Base-by-base conservation (phyloP, 2,329 filamentous ascomycete species). In the Ceratocystis variospora region DNA sequence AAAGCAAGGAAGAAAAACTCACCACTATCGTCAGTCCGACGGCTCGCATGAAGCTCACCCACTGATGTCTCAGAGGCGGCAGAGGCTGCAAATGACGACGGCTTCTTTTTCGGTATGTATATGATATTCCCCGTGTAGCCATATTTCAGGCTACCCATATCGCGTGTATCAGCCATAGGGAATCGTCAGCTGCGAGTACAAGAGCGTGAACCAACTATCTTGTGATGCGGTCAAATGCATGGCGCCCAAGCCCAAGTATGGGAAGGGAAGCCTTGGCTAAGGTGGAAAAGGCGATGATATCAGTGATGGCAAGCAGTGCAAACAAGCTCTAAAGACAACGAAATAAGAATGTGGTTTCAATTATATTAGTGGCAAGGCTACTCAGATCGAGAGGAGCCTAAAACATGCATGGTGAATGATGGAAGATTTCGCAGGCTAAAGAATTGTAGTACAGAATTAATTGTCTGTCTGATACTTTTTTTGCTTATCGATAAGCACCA, bases 111-210 rank as follows among this genome's bases (percentile, higher is more conserved):
- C 6, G 66, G 66, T 25, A 68, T 25, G 50, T 68, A 68, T 17
- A 68, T 48, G 25, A 68, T 44, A 8, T 61, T 62, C 12, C 66
- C 66, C 44, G 63, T 55, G 31, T 65, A 57, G 25, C 66, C 66
- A 31, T 68, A 68, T 62, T 65, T 65, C 53, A 68, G 57, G 63
- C 66, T 63, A 48, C 46, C n/a, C 22, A 68, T 22, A 46, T 68
- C 25, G 45, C 59, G 63, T 22, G 37, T 28, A 46, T 68, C 66
- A 68, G 63, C 62, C 66, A 68, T 68, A 62, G 25, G 66, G 62
- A 50, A 46, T 64, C 63, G 55, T 59, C 55, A 59, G 33, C 55
- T 59, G 28, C 31, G 50, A 66, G 50, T 61, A 28, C 22, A 66
- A 62, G 62, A 50, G 61, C 46, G 46, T 44, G 53, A 55, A 63